phyloP scores from a whole-genome alignment of 345 rosid species.

The Gossypium sturtianum region DNA sequence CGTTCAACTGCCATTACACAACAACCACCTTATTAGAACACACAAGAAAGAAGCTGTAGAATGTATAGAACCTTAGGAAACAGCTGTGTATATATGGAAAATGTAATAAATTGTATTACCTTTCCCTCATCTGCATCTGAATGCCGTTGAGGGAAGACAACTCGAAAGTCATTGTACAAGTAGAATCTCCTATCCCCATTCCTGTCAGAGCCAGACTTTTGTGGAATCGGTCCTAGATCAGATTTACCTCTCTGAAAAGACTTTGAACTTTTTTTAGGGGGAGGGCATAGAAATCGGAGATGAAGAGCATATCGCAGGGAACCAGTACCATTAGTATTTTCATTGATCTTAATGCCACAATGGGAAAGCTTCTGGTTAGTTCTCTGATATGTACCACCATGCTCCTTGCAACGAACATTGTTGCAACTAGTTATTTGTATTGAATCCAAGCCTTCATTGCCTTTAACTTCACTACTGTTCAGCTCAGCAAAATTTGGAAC shows the following conservation, averaged over 20 bases:
- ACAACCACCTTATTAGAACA: constrained; percentile 13
- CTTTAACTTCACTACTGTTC: constrained; percentile 23
- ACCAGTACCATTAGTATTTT: constrained; percentile 45
- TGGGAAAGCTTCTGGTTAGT: constrained; percentile 23
- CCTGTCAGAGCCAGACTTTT: constrained; percentile 29
- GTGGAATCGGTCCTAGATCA: constrained; percentile 30
- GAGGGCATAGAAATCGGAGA: constrained; percentile 74
- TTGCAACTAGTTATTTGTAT: constrained; percentile 20
- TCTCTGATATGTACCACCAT: constrained; percentile 16
- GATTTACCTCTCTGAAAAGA: constrained; percentile 44
- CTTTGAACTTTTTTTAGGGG: constrained; percentile 50
- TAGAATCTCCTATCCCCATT: constrained; percentile 69
- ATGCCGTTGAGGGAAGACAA: constrained; percentile 93
- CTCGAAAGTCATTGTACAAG: constrained; percentile 80
- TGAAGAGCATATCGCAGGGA: constrained; percentile 88
- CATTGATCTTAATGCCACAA: constrained; percentile 48
- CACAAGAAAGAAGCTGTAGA: not conserved
- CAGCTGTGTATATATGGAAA: not conserved
- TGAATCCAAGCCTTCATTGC: constrained; percentile 28
- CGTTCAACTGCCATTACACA: constrained; percentile 55
- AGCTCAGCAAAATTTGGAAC: constrained; percentile 31
- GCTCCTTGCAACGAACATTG: constrained; percentile 24
- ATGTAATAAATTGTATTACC: constrained; percentile 38
- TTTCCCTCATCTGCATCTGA: constrained; percentile 93
- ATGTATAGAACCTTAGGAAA: not conserved